These are phyloP conservation scores for Penicillium sp. DNA, from an alignment of 2,329 filamentous ascomycete species.

Conservation along the genomic window DNA sequence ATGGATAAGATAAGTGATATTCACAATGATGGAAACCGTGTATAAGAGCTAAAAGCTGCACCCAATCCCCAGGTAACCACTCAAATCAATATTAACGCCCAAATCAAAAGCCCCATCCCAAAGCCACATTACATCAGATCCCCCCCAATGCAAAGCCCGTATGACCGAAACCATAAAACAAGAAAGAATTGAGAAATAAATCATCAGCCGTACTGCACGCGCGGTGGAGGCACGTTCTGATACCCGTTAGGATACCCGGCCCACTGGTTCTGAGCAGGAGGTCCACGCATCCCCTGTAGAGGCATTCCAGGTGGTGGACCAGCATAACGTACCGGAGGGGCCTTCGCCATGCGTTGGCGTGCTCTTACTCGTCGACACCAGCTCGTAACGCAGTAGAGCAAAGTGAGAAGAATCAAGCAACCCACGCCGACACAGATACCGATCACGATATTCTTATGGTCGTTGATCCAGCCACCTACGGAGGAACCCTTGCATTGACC, in stretches of 20 bases:
- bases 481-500: constrained; percentile 74
- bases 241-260: constrained; percentile 18
- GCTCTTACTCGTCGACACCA: constrained; percentile 52
- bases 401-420: constrained; percentile 66
- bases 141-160: neutral
- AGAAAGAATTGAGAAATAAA: neutral
- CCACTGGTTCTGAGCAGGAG: neutral
- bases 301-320: constrained; percentile 3
- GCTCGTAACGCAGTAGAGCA: constrained; percentile 67
- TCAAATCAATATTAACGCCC: too few species aligned
- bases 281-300: neutral
- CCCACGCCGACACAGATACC: constrained; percentile 73
- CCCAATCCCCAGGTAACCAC: too few species aligned
- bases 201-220: neutral
- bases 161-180: neutral
- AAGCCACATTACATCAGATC: neutral
- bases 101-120: too few species aligned
- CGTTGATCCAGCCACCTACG: constrained; percentile 71
- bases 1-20: too few species aligned
- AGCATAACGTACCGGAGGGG: constrained; percentile 1
- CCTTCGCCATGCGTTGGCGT: constrained; percentile 18
- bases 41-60: too few species aligned
- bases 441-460: constrained; percentile 80
- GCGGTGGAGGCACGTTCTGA: constrained; percentile 20
- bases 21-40: too few species aligned